Evolutionary conservation across 1,284 basidiomycete species (phyloP), one percentile per base, ranked within the genome.

Genomic region (Stereum hirsutum): DNA sequence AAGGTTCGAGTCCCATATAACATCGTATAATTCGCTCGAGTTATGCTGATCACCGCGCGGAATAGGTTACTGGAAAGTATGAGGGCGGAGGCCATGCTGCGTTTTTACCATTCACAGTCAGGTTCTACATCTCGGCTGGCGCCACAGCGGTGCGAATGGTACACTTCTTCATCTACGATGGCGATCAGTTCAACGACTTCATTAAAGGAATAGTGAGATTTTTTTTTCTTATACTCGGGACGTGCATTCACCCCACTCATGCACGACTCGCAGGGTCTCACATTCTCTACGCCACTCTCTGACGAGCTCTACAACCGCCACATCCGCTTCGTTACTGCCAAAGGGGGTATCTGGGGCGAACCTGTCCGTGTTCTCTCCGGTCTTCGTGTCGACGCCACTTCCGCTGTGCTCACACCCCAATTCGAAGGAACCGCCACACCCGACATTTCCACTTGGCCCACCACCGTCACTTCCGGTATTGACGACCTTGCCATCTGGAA

Each of bases 111-210:
- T 69, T 65, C 49, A 65, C 55, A 8, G 54, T 62, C 11, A 57
- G 66, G 5, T 63, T 68, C 41, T 69, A 68, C 43, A 53, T 67
- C 19, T 52, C 62, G 1, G 61, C 66, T 2, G 64, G 64, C 5
- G 54, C 62, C 7, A 62, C 64, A 0, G 47, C 62, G 6, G 36
- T 68, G 2, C 53, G 64, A 26, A 55, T 65, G 21, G 63, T 63
- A 6, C 65, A 69, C 44, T 66, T 68, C 53, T 69, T 69, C 51
- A 58, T 65, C 3, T 69, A 58, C 43, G 64, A 69, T 41, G 66
- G 60, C 2, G 65, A 69, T 42, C 65, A 69, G 49, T 55, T 50
- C 34, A 60, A 61, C 26, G 65, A 68, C 43, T 69, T 69, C 44
- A 65, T 69, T 51, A 65, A 62, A 49, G 65, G 64, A 17, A 53